These are phyloP conservation scores for Solanum virginianum DNA, from an alignment of 257 asterid species.

Conservation along the genomic window DNA sequence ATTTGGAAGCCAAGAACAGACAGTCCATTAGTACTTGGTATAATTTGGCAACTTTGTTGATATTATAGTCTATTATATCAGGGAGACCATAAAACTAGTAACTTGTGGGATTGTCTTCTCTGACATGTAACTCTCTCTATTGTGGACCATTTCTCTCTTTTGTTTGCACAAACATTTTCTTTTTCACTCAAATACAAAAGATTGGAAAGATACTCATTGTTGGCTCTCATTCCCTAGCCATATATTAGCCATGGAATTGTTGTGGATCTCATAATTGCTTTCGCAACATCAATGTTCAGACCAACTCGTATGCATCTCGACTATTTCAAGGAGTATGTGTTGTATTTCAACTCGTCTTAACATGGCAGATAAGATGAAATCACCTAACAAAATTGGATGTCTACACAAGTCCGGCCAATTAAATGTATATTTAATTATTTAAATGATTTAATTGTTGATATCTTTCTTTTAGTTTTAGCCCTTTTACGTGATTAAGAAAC, in stretches of 20 bases:
- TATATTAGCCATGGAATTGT: constrained; percentile 18
- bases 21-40: constrained; percentile 19
- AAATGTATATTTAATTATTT: neutral
- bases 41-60: constrained; percentile 10
- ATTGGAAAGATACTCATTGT: constrained; percentile 20
- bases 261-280: neutral
- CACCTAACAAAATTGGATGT: neutral
- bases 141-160: constrained; percentile 31
- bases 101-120: constrained; percentile 65
- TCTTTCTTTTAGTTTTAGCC: neutral
- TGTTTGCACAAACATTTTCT: neutral
- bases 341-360: neutral
- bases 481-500: neutral
- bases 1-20: constrained; percentile 15
- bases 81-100: constrained; percentile 53
- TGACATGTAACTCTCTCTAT: constrained; percentile 24
- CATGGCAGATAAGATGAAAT: neutral
- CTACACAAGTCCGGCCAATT: neutral
- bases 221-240: constrained; percentile 21
- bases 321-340: neutral
- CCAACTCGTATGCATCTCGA: neutral
- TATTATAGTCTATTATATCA: constrained; percentile 22
- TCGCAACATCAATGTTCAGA: neutral
- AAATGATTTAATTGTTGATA: neutral
- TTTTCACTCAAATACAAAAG: constrained; percentile 19